Percentiles rank a stretch among this genome's conserved stretches.
Conservation (phyloP, 179 eudicot genomes). For the Silene vulgaris region DNA sequence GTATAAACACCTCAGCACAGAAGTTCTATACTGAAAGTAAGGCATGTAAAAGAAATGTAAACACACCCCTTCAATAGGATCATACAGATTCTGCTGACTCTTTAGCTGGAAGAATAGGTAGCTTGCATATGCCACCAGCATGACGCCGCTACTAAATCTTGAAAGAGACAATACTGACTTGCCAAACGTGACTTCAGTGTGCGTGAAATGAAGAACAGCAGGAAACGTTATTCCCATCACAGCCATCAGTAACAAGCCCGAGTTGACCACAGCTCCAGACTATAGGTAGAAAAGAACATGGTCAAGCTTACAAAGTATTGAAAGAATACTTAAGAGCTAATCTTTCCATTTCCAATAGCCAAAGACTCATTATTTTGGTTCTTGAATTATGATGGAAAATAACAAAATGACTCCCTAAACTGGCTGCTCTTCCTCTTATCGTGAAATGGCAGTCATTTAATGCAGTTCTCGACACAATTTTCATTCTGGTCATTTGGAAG, state of each 20-base stretch:
- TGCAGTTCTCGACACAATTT: no score
- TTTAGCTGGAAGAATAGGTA: slow-evolving; percentile 83
- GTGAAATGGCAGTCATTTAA: no score
- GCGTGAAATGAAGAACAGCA: slow-evolving; percentile 90
- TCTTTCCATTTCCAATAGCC: no score
- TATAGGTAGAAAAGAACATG: slow-evolving; percentile 26
- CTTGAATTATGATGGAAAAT: no score
- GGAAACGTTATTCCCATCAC: slow-evolving; percentile 94
- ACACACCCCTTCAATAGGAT: slow-evolving; percentile 54
- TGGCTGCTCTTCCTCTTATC: no score
- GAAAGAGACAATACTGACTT: slow-evolving; percentile 89
- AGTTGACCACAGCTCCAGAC: slow-evolving; percentile 80
- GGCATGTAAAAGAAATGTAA: slow-evolving; percentile 14
- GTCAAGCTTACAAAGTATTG: neutral
- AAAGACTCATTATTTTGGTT: no score
- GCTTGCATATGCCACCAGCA: slow-evolving; percentile 94
- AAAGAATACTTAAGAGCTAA: neutral
- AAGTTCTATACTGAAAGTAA: neutral
- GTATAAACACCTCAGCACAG: slow-evolving; percentile 9
- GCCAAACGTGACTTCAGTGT: slow-evolving; percentile 72
- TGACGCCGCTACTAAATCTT: slow-evolving; percentile 86
- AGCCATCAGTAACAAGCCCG: slow-evolving; percentile 94
- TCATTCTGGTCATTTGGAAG: no score
- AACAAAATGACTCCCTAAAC: no score
- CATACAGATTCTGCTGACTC: slow-evolving; percentile 50